These are phyloP conservation scores for Alternaria triticimaculans DNA, from an alignment of 2,329 filamentous ascomycete species.

Conservation along the genomic window DNA sequence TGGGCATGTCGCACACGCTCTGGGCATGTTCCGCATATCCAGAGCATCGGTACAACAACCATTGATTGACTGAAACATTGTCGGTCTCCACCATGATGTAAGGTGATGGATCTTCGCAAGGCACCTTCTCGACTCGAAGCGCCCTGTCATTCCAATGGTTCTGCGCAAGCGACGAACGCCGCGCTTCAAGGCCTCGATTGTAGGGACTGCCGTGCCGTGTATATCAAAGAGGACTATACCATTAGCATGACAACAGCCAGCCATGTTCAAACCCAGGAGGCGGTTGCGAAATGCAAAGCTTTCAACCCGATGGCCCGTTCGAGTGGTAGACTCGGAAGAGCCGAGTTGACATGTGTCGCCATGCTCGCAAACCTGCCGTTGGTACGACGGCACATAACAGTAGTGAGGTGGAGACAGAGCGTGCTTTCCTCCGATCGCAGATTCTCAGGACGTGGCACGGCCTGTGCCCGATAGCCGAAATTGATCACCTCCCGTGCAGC, in stretches of 20 bases:
- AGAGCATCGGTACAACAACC: not conserved
- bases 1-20: not conserved
- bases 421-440: not conserved
- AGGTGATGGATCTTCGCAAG: not conserved
- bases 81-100: slow-evolving; percentile 4
- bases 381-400: slow-evolving; percentile 1
- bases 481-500: slow-evolving; percentile 1
- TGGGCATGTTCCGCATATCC: not conserved
- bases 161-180: not conserved
- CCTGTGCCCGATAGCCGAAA: slow-evolving; percentile 1
- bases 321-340: not conserved
- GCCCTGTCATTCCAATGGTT: not conserved
- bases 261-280: not conserved
- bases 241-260: not conserved
- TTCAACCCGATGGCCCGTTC: not conserved
- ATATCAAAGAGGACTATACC: not conserved
- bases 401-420: not conserved
- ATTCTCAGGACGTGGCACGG: not conserved
- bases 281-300: not conserved
- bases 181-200: not conserved
- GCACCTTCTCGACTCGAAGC: not conserved
- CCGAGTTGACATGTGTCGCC: not conserved
- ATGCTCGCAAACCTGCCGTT: not conserved
- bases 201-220: not conserved
- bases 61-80: not conserved